phyloP scores from a whole-genome alignment of 1,284 basidiomycete genomes.

The Ceratobasidium theobromae region DNA sequence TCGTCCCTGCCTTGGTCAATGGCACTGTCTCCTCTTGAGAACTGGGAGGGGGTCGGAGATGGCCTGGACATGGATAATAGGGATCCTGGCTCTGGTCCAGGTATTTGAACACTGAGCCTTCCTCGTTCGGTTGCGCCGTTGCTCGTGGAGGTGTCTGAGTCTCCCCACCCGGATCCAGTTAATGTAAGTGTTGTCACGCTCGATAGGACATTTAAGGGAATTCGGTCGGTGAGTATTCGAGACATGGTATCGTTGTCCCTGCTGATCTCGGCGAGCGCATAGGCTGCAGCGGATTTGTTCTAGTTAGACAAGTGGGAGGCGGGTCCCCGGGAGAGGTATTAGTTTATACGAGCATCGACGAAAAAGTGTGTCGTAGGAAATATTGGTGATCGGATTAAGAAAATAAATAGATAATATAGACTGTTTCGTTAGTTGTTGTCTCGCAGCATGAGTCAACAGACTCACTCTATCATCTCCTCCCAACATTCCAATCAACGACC shows the following conservation, averaged over 20 bases:
- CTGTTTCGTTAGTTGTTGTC: not conserved
- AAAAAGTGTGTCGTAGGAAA: not conserved
- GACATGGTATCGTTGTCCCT: conserved; percentile 18
- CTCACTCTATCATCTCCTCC: conserved; percentile 14
- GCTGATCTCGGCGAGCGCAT: conserved; percentile 13
- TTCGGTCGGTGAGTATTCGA: not conserved
- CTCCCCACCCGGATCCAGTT: not conserved
- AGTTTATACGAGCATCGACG: not conserved
- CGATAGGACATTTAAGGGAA: not conserved
- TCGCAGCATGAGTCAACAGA: not conserved
- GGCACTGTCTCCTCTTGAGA: no score
- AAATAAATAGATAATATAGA: not conserved
- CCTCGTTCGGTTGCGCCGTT: not conserved
- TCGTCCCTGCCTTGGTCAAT: not conserved
- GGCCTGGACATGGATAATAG: not conserved
- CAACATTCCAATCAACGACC: conserved; percentile 14
- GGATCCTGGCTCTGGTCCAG: not conserved
- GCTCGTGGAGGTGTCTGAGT: not conserved
- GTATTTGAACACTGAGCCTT: not conserved
- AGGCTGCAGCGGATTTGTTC: conserved; percentile 15
- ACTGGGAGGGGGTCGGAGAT: not conserved
- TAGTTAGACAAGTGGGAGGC: not conserved
- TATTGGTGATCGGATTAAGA: not conserved
- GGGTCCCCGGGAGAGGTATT: not conserved
- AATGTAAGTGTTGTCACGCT: not conserved